These are phyloP conservation scores for Globisporangium parvum DNA, from an alignment of 352 stramenopile species.

Conservation along the genomic window DNA sequence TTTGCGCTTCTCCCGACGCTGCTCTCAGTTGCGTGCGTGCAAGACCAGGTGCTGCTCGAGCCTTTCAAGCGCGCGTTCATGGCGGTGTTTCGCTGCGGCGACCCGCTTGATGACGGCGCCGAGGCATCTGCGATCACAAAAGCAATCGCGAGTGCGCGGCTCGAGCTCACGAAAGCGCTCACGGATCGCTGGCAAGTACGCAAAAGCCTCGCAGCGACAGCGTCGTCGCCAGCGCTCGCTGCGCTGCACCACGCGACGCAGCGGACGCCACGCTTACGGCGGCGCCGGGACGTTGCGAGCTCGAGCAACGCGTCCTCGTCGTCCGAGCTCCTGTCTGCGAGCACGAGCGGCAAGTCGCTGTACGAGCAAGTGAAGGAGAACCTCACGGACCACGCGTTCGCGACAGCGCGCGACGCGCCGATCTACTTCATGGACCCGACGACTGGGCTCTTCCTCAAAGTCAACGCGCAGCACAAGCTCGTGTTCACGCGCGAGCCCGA, in stretches of 20 bases:
- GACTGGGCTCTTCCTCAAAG: conserved; percentile 45
- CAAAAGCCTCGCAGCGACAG: conserved; percentile 4
- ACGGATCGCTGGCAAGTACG: conserved; percentile 31
- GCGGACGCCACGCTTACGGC: conserved; percentile 1
- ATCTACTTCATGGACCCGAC: conserved; percentile 67
- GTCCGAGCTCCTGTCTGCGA: conserved; percentile 29
- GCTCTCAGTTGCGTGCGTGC: conserved; percentile 31
- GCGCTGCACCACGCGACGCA: conserved; percentile 3
- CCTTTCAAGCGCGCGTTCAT: conserved; percentile 25
- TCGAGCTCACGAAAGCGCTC: conserved; percentile 39
- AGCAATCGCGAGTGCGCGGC: conserved; percentile 24
- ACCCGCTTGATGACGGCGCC: conserved; percentile 12
- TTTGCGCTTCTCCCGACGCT: conserved; percentile 47
- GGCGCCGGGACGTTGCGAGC: conserved; percentile 7
- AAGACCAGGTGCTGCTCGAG: conserved; percentile 31
- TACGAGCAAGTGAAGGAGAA: conserved; percentile 62
- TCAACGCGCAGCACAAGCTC: conserved; percentile 59
- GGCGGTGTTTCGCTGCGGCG: conserved; percentile 2
- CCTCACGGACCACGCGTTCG: conserved; percentile 52
- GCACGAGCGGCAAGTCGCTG: conserved; percentile 46
- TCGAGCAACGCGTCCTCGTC: neutral
- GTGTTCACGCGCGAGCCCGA: conserved; percentile 56
- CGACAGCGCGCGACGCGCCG: conserved; percentile 28
- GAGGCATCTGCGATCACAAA: conserved; percentile 9
- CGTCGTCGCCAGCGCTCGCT: conserved; percentile 15